Conservation (phyloP, 2,329 filamentous ascomycete genomes). For the Colletotrichum falcatum region DNA sequence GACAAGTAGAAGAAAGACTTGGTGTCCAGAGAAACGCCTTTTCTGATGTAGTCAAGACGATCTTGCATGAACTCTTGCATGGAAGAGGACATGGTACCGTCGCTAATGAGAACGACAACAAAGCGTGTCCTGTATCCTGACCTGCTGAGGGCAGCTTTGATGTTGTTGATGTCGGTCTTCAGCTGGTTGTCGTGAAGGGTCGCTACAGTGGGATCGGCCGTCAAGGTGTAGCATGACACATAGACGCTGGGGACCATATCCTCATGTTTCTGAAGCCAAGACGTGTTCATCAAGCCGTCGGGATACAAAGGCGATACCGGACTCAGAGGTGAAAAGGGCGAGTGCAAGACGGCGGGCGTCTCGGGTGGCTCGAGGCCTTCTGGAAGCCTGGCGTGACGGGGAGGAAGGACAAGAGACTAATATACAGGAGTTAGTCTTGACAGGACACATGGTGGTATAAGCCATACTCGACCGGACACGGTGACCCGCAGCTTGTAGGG, state of each 20-base stretch:
- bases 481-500: conserved; percentile 75
- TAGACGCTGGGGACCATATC: conserved; percentile 83
- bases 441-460: conserved; percentile 40
- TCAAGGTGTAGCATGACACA: conserved; percentile 83
- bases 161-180: conserved; percentile 85
- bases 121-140: conserved; percentile 84
- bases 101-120: conserved; percentile 81
- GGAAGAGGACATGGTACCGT: conserved; percentile 61
- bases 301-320: conserved; percentile 87
- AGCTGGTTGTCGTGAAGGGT: conserved; percentile 88
- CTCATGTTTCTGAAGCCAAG: conserved; percentile 93
- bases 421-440: conserved; percentile 45
- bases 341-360: conserved; percentile 76
- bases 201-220: conserved; percentile 77
- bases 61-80: conserved; percentile 74
- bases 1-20: conserved; percentile 90
- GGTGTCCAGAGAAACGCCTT: conserved; percentile 81
- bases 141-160: conserved; percentile 74
- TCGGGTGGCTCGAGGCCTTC: conserved; percentile 62
- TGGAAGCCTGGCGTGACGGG: conserved; percentile 66
- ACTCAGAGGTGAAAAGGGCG: conserved; percentile 89
- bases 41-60: conserved; percentile 81
- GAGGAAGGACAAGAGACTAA: conserved; percentile 68
- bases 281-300: conserved; percentile 84
- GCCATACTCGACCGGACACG: conserved; percentile 82